These are phyloP conservation scores for Crithidia mellificae DNA, from an alignment of 208 protist species.

Conservation along the genomic window DNA sequence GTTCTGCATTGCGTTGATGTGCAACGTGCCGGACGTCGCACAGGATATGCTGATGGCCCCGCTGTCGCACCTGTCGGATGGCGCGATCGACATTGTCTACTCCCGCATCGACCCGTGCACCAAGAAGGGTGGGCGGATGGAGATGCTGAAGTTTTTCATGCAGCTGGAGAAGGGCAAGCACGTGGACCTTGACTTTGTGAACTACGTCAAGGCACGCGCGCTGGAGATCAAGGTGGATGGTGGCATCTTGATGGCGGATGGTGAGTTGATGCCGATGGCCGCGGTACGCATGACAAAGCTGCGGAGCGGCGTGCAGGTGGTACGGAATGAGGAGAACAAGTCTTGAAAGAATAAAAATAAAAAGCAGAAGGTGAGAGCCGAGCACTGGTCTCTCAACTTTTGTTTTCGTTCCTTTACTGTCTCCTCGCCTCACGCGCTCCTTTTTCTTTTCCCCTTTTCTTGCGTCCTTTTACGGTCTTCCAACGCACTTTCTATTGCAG, in stretches of 20 bases:
- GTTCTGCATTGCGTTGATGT: constrained; percentile 67
- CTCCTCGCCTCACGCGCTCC: not conserved
- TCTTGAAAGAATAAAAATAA: no score
- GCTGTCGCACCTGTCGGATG: constrained; percentile 72
- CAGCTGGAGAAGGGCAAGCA: constrained; percentile 64
- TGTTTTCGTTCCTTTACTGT: not conserved
- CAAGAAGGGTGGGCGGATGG: constrained; percentile 42
- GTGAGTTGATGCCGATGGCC: constrained; percentile 80
- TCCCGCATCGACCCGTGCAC: constrained; percentile 39
- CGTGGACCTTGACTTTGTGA: constrained; percentile 59
- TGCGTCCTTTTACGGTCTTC: not conserved
- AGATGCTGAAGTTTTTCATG: constrained; percentile 76
- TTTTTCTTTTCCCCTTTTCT: not conserved
- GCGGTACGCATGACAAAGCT: constrained; percentile 69
- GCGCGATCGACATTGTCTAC: constrained; percentile 81
- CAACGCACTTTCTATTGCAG: not conserved
- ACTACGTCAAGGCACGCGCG: constrained; percentile 82
- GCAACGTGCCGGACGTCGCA: constrained; percentile 67
- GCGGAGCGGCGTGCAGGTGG: constrained; percentile 48
- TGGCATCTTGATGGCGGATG: constrained; percentile 81
- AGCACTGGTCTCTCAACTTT: not conserved
- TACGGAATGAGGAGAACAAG: constrained; percentile 43
- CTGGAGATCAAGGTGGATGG: constrained; percentile 76
- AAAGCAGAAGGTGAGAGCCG: no score
- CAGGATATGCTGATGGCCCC: constrained; percentile 84